Conservation (phyloP, 2,329 filamentous ascomycete species). For the Sphaerulina populicola region DNA sequence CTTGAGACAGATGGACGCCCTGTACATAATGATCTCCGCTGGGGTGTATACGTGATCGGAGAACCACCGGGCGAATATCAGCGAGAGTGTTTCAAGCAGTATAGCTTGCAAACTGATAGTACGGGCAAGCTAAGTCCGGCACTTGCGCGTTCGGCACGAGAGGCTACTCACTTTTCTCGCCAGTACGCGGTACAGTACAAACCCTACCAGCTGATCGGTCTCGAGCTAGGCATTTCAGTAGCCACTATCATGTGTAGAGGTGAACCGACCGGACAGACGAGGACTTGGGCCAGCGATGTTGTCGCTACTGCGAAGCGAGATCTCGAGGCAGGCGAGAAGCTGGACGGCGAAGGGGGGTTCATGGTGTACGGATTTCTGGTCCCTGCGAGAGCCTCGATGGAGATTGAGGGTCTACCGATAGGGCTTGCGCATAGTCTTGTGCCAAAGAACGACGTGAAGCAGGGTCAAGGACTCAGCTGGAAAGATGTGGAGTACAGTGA, state of each 20-base stretch:
- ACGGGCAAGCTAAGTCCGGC: slow-evolving; percentile 26
- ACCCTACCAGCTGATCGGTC: slow-evolving; percentile 43
- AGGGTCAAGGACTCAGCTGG: slow-evolving; percentile 40
- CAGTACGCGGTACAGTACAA: slow-evolving; percentile 41
- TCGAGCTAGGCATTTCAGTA: slow-evolving; percentile 41
- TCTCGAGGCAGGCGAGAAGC: slow-evolving; percentile 39
- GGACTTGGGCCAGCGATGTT: slow-evolving; percentile 40
- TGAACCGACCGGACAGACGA: slow-evolving; percentile 41
- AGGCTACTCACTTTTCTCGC: background rate
- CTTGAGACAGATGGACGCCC: slow-evolving; percentile 39
- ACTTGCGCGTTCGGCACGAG: background rate
- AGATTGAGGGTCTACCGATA: slow-evolving; percentile 39
- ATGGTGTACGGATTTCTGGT: slow-evolving; percentile 42
- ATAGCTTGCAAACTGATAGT: slow-evolving; percentile 40
- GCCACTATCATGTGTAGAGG: slow-evolving; percentile 41
- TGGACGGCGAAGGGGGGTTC: slow-evolving; percentile 42
- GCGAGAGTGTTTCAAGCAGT: slow-evolving; percentile 40
- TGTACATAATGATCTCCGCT: slow-evolving; percentile 37
- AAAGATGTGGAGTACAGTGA: slow-evolving; percentile 40
- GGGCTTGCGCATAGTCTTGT: slow-evolving; percentile 39
- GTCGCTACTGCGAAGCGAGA: slow-evolving; percentile 43
- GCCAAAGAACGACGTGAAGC: slow-evolving; percentile 37
- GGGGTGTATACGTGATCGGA: slow-evolving; percentile 43
- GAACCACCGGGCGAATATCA: slow-evolving; percentile 38
- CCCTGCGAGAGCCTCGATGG: slow-evolving; percentile 36